Percentiles rank a stretch among this genome's conserved stretches.
Evolutionary conservation across 768 basidiomycete genomes (phyloP).

Genomic region (Kockovaella imperatae): DNA sequence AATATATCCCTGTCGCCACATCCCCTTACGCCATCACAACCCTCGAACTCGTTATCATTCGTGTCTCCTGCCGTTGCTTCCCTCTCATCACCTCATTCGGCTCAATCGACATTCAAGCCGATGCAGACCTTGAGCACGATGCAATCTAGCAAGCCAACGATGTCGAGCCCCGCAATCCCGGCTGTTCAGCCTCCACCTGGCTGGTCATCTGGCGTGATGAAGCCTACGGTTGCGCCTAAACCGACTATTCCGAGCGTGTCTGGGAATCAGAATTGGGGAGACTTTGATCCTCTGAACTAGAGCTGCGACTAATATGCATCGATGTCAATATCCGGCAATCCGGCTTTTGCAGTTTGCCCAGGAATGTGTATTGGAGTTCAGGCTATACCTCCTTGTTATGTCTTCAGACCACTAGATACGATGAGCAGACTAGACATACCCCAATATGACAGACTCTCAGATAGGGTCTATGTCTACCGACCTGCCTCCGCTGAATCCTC

Average conservation of each 20-base stretch:
- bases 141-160: too few relatives aligned
- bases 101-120: neutral
- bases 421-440: too few relatives aligned
- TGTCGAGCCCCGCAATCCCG: neutral
- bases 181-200: conserved; percentile 32
- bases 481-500: too few relatives aligned
- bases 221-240: conserved; percentile 29
- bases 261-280: conserved; percentile 33
- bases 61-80: neutral
- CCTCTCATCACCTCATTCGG: conserved; percentile 2
- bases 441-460: too few relatives aligned
- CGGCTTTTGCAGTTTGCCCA: too few relatives aligned
- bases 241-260: conserved; percentile 11
- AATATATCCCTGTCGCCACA: conserved; percentile 36
- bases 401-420: neutral
- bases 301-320: too few relatives aligned
- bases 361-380: too few relatives aligned
- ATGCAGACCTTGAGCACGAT: neutral
- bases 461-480: too few relatives aligned
- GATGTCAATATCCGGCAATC: too few relatives aligned
- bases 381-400: neutral
- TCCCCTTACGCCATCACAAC: conserved; percentile 5
- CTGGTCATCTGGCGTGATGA: conserved; percentile 34
- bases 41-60: neutral
- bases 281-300: conserved; percentile 42